A percentile compares a stretch with the other conserved stretches of the same genome.
Evolutionary conservation across 2,329 filamentous ascomycete species (phyloP).

Genomic region (Diaporthe vaccinii): DNA sequence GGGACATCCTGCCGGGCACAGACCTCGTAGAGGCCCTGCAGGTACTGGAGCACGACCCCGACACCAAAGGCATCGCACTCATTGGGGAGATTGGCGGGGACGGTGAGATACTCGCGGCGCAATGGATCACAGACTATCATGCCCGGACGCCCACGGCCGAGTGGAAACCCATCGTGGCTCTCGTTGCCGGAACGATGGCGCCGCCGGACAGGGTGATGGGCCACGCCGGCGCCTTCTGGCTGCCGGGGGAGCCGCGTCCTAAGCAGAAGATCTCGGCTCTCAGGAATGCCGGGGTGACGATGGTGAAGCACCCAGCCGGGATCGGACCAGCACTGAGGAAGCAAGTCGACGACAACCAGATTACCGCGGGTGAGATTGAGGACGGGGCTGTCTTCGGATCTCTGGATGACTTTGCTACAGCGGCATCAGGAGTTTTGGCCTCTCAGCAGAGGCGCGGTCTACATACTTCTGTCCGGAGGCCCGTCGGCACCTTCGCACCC

Average conservation of each 20-base stretch:
- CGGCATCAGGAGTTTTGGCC: not conserved
- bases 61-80: slow-evolving; percentile 79
- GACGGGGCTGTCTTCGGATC: slow-evolving; percentile 44
- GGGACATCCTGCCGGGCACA: slow-evolving; percentile 81
- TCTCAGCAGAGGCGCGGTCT: slow-evolving; percentile 34
- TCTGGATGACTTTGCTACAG: slow-evolving; percentile 18
- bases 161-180: slow-evolving; percentile 79
- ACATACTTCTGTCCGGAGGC: slow-evolving; percentile 16
- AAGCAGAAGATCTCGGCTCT: slow-evolving; percentile 76
- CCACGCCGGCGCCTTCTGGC: slow-evolving; percentile 81
- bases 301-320: slow-evolving; percentile 82
- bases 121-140: slow-evolving; percentile 78
- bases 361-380: slow-evolving; percentile 29
- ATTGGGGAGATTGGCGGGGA: slow-evolving; percentile 81
- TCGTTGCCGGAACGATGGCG: slow-evolving; percentile 77
- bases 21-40: slow-evolving; percentile 79
- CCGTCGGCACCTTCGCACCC: not conserved
- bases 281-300: slow-evolving; percentile 74
- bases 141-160: slow-evolving; percentile 65
- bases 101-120: slow-evolving; percentile 78
- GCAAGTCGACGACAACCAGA: slow-evolving; percentile 60
- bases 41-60: slow-evolving; percentile 74
- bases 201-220: slow-evolving; percentile 79
- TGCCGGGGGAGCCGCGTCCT: slow-evolving; percentile 75
- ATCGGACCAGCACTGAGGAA: slow-evolving; percentile 78